Conservation (phyloP, 2,329 filamentous ascomycete species). For the Metarhizium sp. region DNA sequence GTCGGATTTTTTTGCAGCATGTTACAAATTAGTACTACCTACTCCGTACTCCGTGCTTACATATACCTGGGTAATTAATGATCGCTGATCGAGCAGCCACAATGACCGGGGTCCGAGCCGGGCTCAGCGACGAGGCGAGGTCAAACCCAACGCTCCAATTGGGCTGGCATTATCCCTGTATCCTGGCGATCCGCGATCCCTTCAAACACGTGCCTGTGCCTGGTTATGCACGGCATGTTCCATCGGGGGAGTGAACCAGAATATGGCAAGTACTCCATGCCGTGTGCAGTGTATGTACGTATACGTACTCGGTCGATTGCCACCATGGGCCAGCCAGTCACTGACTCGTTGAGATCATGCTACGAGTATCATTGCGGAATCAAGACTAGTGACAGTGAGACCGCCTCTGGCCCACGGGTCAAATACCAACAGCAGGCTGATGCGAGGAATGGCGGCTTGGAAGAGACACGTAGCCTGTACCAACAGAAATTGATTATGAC, state of each 20-base stretch:
- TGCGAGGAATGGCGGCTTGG: neutral
- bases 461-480: neutral
- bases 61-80: too few relatives aligned
- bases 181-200: too few relatives aligned
- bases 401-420: neutral
- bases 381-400: too few relatives aligned
- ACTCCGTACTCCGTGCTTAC: too few relatives aligned
- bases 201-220: too few relatives aligned
- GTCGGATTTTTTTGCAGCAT: neutral
- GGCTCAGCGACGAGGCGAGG: neutral
- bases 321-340: neutral
- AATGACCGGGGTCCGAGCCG: neutral
- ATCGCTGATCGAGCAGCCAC: neutral
- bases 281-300: too few relatives aligned
- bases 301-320: neutral
- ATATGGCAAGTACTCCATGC: too few relatives aligned
- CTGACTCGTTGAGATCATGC: neutral
- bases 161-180: neutral
- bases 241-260: too few relatives aligned
- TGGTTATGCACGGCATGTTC: too few relatives aligned
- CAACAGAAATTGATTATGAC: neutral
- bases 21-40: neutral
- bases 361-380: neutral
- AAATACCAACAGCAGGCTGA: neutral
- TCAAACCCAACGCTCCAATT: neutral